Base-by-base conservation (phyloP, 1,284 basidiomycete species). In the Ustilago vetiveriae region DNA sequence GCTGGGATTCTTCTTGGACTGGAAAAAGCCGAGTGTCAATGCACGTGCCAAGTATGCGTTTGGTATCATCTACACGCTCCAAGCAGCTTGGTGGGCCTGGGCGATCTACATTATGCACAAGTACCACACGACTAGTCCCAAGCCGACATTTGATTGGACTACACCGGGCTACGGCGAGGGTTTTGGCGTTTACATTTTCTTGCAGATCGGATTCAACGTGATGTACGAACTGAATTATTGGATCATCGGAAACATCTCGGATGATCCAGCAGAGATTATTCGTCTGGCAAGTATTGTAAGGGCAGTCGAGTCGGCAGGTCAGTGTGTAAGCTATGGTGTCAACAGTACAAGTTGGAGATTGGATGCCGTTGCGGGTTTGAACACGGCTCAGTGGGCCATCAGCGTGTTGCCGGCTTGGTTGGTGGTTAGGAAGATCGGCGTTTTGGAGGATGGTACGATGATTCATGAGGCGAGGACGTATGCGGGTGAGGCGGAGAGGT, bases 1-100 rank as follows among this genome's bases (percentile, higher is more conserved):
- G 4, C 71, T 82, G 8, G 83, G 83, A 8, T 70, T 75, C 52
- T 75, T 77, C 62, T 73, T 84, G 35, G 83, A 84, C 49, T 72
- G 52, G 44, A 72, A 70, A 17, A 51, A 52, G 23, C 33, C 74
- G 16, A 39, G 56, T 0, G 62, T 82, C 46, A 82, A 82, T 62
- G 40, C 39, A 3, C 76, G 81, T 7, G 73, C 69, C 2, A 69
- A 71, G 22, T 51, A 27, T 10, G 59, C 75, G 0, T 82, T 71
- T 57, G n/a, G 74, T 37, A 16, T 53, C 27, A 47, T 82, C 17
- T 76, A 78, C 55, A 30, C 59, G 2, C 35, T 82, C 9, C 57
- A 73, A 30, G 72, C 68, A 17, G 75, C 49, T 14, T 69, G 71
- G 44, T 82, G 80, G 76, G 71, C 79, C 26, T 84, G 80, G 78